Percentiles rank a stretch among this genome's conserved stretches.
phyloP scores from a whole-genome alignment of 768 basidiomycete genomes.

The Suillus variegatus region DNA sequence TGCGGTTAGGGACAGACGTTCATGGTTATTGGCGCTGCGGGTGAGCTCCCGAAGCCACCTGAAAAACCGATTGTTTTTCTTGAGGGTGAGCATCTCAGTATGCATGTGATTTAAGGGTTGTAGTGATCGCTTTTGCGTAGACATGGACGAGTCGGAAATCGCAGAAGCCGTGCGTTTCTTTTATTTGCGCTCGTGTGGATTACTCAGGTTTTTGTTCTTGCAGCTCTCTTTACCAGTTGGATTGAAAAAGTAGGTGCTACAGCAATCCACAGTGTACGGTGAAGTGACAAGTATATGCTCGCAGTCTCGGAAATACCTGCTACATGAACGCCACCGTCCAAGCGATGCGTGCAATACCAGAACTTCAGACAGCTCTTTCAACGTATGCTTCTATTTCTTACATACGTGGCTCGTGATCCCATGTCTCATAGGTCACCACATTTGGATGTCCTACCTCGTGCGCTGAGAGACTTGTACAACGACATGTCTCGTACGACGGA shows the following conservation, averaged over 20 bases:
- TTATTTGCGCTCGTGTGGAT: not conserved
- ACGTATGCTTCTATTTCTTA: slow-evolving; percentile 40
- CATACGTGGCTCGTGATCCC: not conserved
- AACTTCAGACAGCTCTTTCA: slow-evolving; percentile 73
- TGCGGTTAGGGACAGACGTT: slow-evolving; percentile 75
- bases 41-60: slow-evolving; percentile 89
- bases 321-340: slow-evolving; percentile 98
- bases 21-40: slow-evolving; percentile 92
- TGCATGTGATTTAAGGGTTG: not conserved
- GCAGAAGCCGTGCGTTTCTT: slow-evolving; percentile 68
- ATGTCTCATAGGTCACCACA: slow-evolving; percentile 34
- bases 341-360: slow-evolving; percentile 90
- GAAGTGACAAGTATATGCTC: not conserved
- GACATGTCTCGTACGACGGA: slow-evolving; percentile 78
- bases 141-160: slow-evolving; percentile 82
- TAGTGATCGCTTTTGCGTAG: slow-evolving; percentile 36
- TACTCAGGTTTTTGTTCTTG: slow-evolving; percentile 3
- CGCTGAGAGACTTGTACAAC: slow-evolving; percentile 68
- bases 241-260: slow-evolving; percentile 60
- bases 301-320: slow-evolving; percentile 88
- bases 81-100: slow-evolving; percentile 56
- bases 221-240: slow-evolving; percentile 83
- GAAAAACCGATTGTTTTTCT: slow-evolving; percentile 77
- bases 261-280: not conserved
- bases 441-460: slow-evolving; percentile 44